Evolutionary conservation across 176 grass and related monocot species (phyloP).

Genomic region (Eleusine coracana): DNA sequence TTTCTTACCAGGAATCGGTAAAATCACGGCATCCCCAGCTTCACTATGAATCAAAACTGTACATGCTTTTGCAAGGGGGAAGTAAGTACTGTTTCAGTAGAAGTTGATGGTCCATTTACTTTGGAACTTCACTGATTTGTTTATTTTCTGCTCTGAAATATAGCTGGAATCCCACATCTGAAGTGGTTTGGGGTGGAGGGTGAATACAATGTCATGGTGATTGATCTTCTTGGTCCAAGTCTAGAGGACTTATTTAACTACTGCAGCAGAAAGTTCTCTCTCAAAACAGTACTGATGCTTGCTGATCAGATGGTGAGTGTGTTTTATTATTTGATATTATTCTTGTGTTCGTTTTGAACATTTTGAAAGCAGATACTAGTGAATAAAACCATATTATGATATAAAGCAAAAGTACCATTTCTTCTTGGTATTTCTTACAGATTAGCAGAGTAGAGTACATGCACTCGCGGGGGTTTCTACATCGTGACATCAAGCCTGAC

Average conservation of each 20-base stretch:
- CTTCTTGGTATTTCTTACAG: constrained; percentile 40
- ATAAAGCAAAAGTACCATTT: constrained; percentile 5
- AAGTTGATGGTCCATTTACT: constrained; percentile 16
- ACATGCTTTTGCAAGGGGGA: constrained; percentile 74
- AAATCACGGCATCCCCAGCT: constrained; percentile 74
- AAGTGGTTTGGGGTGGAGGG: constrained; percentile 86
- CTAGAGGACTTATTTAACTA: constrained; percentile 88
- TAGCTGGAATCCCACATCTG: constrained; percentile 71
- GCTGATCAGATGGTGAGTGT: constrained; percentile 78
- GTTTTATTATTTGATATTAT: constrained; percentile 13
- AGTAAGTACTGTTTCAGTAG: constrained; percentile 44
- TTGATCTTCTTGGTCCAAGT: constrained; percentile 82
- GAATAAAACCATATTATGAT: neutral
- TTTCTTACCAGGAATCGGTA: constrained; percentile 57
- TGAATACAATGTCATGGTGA: constrained; percentile 86
- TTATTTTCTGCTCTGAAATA: constrained; percentile 13
- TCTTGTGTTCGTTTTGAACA: constrained; percentile 22
- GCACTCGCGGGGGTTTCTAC: constrained; percentile 66
- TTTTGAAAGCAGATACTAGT: constrained; percentile 10
- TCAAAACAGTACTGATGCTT: constrained; percentile 87
- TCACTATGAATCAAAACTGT: constrained; percentile 82
- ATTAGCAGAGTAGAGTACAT: constrained; percentile 70
- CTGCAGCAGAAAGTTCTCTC: constrained; percentile 78
- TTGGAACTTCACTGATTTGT: constrained; percentile 23
- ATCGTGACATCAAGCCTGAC: constrained; percentile 85